Conservation (phyloP, 306 rosid genomes). For the Lablab purpureus region DNA sequence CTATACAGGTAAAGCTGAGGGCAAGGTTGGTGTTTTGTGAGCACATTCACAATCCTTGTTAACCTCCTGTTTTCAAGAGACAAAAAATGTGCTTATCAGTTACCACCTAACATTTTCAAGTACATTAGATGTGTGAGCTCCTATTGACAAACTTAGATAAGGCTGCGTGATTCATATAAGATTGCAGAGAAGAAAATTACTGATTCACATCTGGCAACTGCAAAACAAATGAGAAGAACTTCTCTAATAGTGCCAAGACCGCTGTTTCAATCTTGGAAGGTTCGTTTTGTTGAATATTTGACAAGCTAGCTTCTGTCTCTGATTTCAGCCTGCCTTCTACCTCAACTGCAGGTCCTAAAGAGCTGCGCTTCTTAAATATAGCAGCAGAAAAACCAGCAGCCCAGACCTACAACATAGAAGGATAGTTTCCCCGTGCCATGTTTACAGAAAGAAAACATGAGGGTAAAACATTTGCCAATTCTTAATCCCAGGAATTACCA, state of each 20-base stretch:
- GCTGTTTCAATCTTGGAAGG: conserved; percentile 57
- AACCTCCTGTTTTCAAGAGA: conserved; percentile 70
- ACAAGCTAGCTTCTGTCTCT: conserved; percentile 45
- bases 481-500: conserved; percentile 2
- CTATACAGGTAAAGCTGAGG: conserved; percentile 96
- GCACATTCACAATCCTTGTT: conserved; percentile 59
- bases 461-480: conserved; percentile 22
- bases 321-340: conserved; percentile 42
- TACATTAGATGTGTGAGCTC: neutral
- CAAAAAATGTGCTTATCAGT: neutral
- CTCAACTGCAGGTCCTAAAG: conserved; percentile 47
- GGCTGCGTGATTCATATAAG: neutral
- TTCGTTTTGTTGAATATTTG: conserved; percentile 56
- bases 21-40: conserved; percentile 63
- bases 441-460: conserved; percentile 13
- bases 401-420: conserved; percentile 70
- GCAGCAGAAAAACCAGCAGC: conserved; percentile 93
- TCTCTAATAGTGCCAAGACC: conserved; percentile 65
- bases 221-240: conserved; percentile 64
- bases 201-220: conserved; percentile 68
- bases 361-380: conserved; percentile 71
- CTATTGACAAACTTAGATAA: conserved; percentile 20
- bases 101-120: neutral
- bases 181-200: conserved; percentile 52
- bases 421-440: neutral